Evolutionary conservation across 2,329 filamentous ascomycete species (phyloP).

Genomic region (Stachybotrys elegans): DNA sequence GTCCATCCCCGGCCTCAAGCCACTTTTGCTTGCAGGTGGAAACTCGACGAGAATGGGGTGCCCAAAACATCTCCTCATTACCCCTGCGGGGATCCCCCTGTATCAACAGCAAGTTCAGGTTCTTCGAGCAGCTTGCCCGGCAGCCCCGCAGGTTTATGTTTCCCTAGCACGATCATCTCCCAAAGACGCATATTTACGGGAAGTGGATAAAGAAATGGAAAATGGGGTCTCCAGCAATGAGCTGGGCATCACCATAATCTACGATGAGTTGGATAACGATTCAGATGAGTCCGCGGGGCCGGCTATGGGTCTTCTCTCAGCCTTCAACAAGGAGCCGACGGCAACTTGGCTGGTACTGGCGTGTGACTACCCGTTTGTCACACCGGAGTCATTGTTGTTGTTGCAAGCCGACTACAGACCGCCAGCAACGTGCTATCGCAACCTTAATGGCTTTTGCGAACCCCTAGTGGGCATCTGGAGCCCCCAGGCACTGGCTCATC

Average conservation of each 20-base stretch:
- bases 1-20: not conserved
- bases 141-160: not conserved
- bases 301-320: not conserved
- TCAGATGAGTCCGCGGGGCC: not conserved
- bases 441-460: constrained; percentile 1
- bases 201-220: not conserved
- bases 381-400: not conserved
- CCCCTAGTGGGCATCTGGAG: constrained; percentile 2
- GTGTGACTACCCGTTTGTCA: constrained; percentile 2
- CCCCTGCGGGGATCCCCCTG: not conserved
- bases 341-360: constrained; percentile 1
- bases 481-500: not conserved
- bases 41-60: not conserved
- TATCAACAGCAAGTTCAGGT: not conserved
- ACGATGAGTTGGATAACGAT: not conserved
- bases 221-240: not conserved
- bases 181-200: not conserved
- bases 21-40: not conserved
- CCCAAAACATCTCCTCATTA: not conserved
- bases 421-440: not conserved
- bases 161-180: not conserved
- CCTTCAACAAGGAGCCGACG: not conserved
- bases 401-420: not conserved
- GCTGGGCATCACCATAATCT: not conserved
- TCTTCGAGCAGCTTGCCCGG: not conserved